phyloP scores from a whole-genome alignment of 768 basidiomycete species.

The Phanerochaete carnosa region DNA sequence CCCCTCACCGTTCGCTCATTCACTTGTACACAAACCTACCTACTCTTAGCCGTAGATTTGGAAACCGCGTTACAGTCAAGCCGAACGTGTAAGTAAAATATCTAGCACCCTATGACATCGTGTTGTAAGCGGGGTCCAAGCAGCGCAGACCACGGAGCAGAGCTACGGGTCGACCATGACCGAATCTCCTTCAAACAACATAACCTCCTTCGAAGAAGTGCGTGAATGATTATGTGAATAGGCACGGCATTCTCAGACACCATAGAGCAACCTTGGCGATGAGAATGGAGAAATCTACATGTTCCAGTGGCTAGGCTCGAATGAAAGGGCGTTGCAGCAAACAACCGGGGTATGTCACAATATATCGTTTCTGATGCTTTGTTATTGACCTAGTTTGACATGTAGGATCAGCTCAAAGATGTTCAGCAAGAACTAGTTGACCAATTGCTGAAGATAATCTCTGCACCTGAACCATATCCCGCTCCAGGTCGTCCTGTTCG shows the following conservation, averaged over 20 bases:
- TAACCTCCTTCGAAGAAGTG: conserved; percentile 1
- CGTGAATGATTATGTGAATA: background rate
- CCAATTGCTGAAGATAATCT: conserved; percentile 63
- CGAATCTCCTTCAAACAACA: conserved; percentile 5
- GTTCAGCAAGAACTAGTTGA: conserved; percentile 61
- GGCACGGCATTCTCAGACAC: background rate
- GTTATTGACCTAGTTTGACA: background rate
- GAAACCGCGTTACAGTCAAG: background rate
- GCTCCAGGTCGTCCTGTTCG: conserved; percentile 84
- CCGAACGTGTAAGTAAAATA: background rate
- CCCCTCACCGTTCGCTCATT: background rate
- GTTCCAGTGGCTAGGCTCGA: conserved; percentile 76
- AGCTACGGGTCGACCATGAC: conserved; percentile 10
- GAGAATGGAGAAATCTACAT: conserved; percentile 82
- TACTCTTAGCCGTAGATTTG: background rate
- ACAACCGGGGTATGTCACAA: conserved; percentile 47
- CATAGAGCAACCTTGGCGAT: conserved; percentile 60
- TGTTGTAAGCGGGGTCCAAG: background rate
- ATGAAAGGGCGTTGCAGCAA: conserved; percentile 54
- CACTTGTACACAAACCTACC: background rate
- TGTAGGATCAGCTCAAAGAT: conserved; percentile 64
- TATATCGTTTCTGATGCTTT: background rate
- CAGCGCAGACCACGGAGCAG: background rate
- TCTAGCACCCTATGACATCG: background rate
- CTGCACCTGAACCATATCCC: conserved; percentile 65